Percentiles rank a stretch among this genome's conserved stretches.
Conservation (phyloP, 163 green algal species). For the Prototheca cutis region DNA sequence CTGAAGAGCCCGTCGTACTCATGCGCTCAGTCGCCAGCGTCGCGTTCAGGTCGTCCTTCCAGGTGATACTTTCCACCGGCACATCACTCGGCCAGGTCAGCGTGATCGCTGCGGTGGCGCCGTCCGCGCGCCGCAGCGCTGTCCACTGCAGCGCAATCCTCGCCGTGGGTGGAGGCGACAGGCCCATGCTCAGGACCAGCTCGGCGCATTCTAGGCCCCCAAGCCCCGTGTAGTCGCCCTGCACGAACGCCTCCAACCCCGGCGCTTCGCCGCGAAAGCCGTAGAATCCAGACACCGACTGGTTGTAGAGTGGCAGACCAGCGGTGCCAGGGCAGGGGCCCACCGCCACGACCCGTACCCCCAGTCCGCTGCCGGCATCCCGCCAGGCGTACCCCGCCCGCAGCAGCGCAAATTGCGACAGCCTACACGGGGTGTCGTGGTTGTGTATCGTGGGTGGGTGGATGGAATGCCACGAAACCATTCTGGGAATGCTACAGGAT, state of each 20-base stretch:
- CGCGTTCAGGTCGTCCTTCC: constrained; percentile 12
- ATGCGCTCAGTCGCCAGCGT: constrained; percentile 1
- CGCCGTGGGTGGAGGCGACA: neutral
- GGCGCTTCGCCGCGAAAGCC: constrained; percentile 21
- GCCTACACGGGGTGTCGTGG: neutral
- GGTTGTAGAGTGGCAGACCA: constrained; percentile 9
- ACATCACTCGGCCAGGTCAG: neutral
- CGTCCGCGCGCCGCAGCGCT: no score
- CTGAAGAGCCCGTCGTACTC: no score
- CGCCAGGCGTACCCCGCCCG: constrained; percentile 18
- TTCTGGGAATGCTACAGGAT: no score
- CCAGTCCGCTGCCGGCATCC: constrained; percentile 11
- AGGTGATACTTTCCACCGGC: constrained; percentile 8
- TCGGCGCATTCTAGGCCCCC: neutral
- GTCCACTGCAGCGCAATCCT: neutral
- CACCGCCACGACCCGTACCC: constrained; percentile 12
- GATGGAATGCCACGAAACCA: neutral
- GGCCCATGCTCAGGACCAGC: neutral
- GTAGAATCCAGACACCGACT: constrained; percentile 8
- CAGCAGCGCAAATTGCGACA: constrained; percentile 15
- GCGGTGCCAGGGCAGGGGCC: constrained; percentile 7
- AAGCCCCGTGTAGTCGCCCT: constrained; percentile 13
- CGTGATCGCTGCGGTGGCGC: neutral
- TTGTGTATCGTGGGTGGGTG: neutral
- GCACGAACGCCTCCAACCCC: constrained; percentile 3